Base-by-base conservation (phyloP, 2,329 filamentous ascomycete species). In the Aspergillus pseudoviridinutans region DNA sequence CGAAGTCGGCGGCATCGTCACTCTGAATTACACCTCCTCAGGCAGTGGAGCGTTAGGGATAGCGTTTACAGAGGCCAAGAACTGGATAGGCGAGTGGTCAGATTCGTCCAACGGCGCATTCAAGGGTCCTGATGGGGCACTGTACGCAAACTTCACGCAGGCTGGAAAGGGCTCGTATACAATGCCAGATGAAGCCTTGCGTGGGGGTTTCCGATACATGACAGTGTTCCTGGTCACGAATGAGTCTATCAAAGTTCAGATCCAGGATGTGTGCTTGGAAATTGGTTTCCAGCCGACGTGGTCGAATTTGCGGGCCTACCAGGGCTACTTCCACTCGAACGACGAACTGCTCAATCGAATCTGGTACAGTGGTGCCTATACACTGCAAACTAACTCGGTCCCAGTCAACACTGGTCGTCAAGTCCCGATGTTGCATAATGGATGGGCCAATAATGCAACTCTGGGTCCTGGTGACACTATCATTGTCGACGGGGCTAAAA, bases 281-380 rank as follows among this genome's bases (percentile, higher is more conserved):
- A 71, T 82, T 41, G 72, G 68, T 3, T 81, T 82, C 53, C 78
- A 81, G 54, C 80, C 80, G 1, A 80, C 79, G 0, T 81, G 79
- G 78, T 70, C 80, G 2, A 80, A 84, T 62, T 74, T 83, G 17
- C 74, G 75, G 47, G 79, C 79, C 12, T 84, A 83, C 55, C 76
- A 78, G 44, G 81, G 81, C 8, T 83, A 83, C 58, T 83, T 83
- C 53, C 75, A 82, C 60, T 79, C 74, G 62, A 79, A 72, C 49
- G 79, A 79, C 46, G 75, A 80, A 35, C 65, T 82, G 10, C 74
- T 86, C 52, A 84, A 85, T 65, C 74, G 76, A 6, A 81, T 84
- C 50, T 84, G 82, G 82, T 85, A 85, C 60, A 78, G 76, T 44
- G 82, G 79, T 4, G 80, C 80, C 6, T 83, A 81, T 60, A 84